Base-by-base conservation (phyloP, 75 land plant genomes). In the Azolla pinnata region DNA sequence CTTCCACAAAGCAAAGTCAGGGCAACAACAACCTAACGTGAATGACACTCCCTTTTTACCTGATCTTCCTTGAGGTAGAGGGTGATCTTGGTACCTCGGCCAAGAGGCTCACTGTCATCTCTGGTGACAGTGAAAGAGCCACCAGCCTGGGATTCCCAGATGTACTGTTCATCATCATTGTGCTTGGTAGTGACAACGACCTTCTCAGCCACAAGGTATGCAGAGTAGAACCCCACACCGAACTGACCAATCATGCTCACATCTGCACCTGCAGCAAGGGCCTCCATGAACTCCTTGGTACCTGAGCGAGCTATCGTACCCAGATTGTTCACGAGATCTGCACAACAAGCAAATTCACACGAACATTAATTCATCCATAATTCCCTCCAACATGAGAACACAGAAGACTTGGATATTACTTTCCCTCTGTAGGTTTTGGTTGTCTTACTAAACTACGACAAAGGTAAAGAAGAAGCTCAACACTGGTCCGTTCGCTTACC, bases 201-300 rank as follows among this genome's bases (percentile, higher is more conserved):
- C 40, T 70, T 75, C 69, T 82, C 83, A 1, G 85, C 84, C 1
- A 82, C 85, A 24, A 82, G 66, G 44, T 80, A 82, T 2, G 85
- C 84, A 3, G 83, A 80, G 63, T 80, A 82, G 68, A 82, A 82
- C 26, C 84, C 84, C 25, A 82, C 84, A 56, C 84, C 84, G 54
- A 82, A 70, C 62, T 85, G 90, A 8, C 88, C 88, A 65, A 85
- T 85, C 85, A 85, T 81, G 64, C 85, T 81, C 14, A 85, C 81
- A 72, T 85, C 88, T 8, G 88, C 88, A 42, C 88, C 88, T 55
- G 88, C 88, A 27, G 82, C 75, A 12, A 82, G 57, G 0, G 86
- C 85, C 30, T 78, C 82, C 79, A 81, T 81, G 57, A 82, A 82
- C 38, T 78, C 81, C 70, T 78, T 81, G 2, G 83, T 81, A 0